phyloP scores from a whole-genome alignment of 345 rosid genomes.

The Capsella bursapastoris region DNA sequence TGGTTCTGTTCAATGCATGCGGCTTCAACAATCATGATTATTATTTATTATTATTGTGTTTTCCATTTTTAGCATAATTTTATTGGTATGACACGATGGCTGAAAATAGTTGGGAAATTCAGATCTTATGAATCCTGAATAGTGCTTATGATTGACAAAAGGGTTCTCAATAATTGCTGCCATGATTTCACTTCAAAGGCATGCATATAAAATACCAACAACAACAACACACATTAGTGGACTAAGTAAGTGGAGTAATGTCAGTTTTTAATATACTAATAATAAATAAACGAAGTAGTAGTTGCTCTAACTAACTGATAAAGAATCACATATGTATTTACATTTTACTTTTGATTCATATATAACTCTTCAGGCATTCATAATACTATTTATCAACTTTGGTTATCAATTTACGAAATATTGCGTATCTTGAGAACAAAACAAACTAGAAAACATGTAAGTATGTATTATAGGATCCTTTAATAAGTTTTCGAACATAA shows the following conservation, averaged over 20 bases:
- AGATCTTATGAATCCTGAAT: conserved; percentile 39
- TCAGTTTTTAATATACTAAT: conserved; percentile 1
- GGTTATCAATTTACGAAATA: neutral
- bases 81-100: conserved; percentile 34
- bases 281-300: neutral
- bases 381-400: neutral
- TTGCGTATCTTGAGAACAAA: neutral
- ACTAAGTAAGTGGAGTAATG: conserved; percentile 19
- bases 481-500: conserved; percentile 32
- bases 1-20: conserved; percentile 39
- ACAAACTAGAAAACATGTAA: neutral
- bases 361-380: neutral
- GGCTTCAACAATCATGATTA: conserved; percentile 26
- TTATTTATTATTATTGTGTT: conserved; percentile 7
- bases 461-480: too few relatives aligned
- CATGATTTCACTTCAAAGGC: conserved; percentile 36
- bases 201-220: conserved; percentile 41
- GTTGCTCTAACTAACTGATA: neutral
- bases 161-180: conserved; percentile 39
- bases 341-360: conserved; percentile 1
- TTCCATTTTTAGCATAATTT: conserved; percentile 9
- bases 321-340: neutral
- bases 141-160: conserved; percentile 46
- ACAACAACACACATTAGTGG: conserved; percentile 29
- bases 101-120: conserved; percentile 26